phyloP scores from a whole-genome alignment of 2,329 filamentous ascomycete genomes.

The Phialophora tarda region DNA sequence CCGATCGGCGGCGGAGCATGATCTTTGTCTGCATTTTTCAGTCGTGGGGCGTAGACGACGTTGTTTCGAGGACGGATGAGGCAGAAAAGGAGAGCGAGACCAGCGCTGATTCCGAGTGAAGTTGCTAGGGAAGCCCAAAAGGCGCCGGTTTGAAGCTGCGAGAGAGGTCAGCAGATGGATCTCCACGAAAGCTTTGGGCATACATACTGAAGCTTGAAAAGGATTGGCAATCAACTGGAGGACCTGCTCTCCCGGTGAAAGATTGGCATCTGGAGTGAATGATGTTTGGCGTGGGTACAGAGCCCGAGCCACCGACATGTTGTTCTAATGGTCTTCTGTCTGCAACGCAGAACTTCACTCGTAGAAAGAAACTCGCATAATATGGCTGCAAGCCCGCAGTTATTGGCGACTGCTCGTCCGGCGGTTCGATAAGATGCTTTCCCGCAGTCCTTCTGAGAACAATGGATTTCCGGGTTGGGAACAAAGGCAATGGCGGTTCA shows the following conservation, averaged over 20 bases:
- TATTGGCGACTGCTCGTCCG: background rate
- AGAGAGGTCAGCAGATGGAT: constrained; percentile 22
- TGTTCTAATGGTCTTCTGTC: constrained; percentile 12
- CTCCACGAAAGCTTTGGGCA: background rate
- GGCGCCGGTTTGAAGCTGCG: constrained; percentile 63
- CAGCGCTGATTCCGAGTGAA: constrained; percentile 74
- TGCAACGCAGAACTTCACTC: constrained; percentile 13
- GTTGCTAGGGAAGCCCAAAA: constrained; percentile 80
- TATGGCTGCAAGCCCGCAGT: background rate
- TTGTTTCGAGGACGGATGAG: constrained; percentile 88
- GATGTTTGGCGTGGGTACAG: constrained; percentile 30
- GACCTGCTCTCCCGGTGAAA: constrained; percentile 46
- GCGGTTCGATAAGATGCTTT: background rate
- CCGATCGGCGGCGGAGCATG: constrained; percentile 86
- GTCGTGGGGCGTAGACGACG: constrained; percentile 89
- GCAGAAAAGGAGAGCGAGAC: constrained; percentile 82
- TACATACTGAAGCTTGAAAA: constrained; percentile 51
- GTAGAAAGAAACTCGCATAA: constrained; percentile 2
- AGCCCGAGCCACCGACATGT: constrained; percentile 27
- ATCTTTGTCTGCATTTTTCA: constrained; percentile 89
- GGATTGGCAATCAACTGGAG: constrained; percentile 53
- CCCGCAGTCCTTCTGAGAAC: constrained; percentile 7
- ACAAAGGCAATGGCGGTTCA: constrained; percentile 16
- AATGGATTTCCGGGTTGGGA: constrained; percentile 10
- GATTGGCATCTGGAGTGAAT: constrained; percentile 21